phyloP scores from a whole-genome alignment of 225 moss, liverwort and hornwort species.

The Thuidium tamariscinum region DNA sequence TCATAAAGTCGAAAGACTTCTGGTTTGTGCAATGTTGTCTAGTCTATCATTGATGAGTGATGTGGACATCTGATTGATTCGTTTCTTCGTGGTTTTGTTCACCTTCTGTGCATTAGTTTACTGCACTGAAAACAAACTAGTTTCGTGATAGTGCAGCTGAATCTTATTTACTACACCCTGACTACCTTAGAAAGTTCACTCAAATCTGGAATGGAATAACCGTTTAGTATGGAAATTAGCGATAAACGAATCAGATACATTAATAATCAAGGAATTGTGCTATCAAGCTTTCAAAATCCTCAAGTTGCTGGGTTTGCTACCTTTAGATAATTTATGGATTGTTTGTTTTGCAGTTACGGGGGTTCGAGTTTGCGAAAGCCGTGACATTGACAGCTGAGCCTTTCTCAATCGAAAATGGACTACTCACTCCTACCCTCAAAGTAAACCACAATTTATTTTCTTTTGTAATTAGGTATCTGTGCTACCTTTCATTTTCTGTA shows the following conservation, averaged over 20 bases:
- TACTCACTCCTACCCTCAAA: conserved; percentile 90
- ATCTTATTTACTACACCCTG: not conserved
- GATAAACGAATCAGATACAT: not conserved
- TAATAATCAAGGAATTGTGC: not conserved
- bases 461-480: not conserved
- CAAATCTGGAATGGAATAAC: not conserved
- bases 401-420: conserved; percentile 71
- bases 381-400: conserved; percentile 55
- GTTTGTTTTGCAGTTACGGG: conserved; percentile 45
- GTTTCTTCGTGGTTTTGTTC: not conserved
- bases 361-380: conserved; percentile 85
- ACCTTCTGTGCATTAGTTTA: not conserved
- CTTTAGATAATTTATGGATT: not conserved
- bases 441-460: not conserved
- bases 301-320: not conserved
- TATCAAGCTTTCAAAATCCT: not conserved
- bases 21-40: not conserved
- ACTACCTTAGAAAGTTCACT: not conserved
- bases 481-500: not conserved
- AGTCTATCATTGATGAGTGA: not conserved
- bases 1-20: not conserved
- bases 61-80: not conserved
- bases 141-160: not conserved
- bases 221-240: not conserved
- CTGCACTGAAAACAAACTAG: not conserved